Evolutionary conservation across 2,329 filamentous ascomycete species (phyloP), one percentile per base, ranked within the genome.

Genomic region (Malbranchea zuffiana): DNA sequence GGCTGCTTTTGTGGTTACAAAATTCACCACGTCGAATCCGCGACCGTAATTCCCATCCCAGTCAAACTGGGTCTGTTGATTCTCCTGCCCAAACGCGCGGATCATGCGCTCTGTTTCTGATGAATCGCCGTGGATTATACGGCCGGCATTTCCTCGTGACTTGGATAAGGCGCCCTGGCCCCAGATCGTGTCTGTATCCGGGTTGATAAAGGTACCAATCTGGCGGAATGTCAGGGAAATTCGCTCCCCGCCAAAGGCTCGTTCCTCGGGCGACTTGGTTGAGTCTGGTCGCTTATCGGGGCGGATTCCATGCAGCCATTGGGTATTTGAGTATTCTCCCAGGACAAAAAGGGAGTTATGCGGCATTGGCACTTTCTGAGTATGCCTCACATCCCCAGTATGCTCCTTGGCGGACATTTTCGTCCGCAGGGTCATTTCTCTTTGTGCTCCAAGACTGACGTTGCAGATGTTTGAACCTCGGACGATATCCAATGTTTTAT

Each of bases 401-500:
- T 29, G 27, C 19, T 30, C 32, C 27, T 35, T 47, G 51, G 49
- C 69, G 19, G 64, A 62, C 26, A 53, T 55, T 44, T 81, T 80
- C 7, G 81, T 88, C 35, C 90, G 77, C 23, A 98, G 73, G 0
- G 82, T 72, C 87, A 96, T 95, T 2, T 78, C 87, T 36, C 90
- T 72, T 60, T 92, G 79, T 1, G 88, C 87, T 1, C 90, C 90
- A n/a, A 96, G 71, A 47, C 85, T 94, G 33, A 94, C 76, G 53
- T 96, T 98, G 46, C 87, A 85, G 47, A 98, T 93, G 42, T 71
- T 87, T 16, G 82, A 90, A 3, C 71, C 77, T 17, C 72, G 75
- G 8, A 76, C 78, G 39, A 98, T 90, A 55, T 98, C 90, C 16
- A 98, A 67, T 0, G 88, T 94, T 62, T 98, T 98, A 57, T 98